A percentile compares a stretch with the other conserved stretches of the same genome.
Conservation (phyloP, 2,329 filamentous ascomycete genomes). For the Pestalotiopsis sp. region DNA sequence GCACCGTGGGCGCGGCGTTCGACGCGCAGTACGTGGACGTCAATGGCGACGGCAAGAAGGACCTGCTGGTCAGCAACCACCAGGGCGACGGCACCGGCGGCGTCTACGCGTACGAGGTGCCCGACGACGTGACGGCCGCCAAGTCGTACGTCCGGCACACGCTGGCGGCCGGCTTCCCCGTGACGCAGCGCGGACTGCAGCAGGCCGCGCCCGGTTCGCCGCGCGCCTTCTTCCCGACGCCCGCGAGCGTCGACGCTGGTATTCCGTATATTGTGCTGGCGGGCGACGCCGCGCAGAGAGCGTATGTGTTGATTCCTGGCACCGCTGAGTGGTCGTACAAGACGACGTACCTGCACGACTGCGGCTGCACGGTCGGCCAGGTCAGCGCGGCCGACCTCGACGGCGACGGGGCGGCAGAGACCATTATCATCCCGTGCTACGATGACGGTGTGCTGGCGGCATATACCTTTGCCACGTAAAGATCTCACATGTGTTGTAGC, state of each 20-base stretch:
- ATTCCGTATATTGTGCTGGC: background rate
- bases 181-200: background rate
- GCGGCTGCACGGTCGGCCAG: constrained; percentile 1
- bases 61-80: constrained; percentile 2
- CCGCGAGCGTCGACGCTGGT: background rate
- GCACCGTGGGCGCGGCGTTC: background rate
- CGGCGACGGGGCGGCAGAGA: background rate
- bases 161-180: background rate
- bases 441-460: background rate
- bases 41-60: background rate
- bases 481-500: no score
- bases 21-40: background rate
- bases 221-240: background rate
- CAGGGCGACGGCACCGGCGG: constrained; percentile 5
- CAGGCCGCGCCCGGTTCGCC: constrained; percentile 2
- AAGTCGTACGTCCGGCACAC: background rate
- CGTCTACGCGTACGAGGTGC: constrained; percentile 8
- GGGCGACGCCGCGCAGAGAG: constrained; percentile 1
- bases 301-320: background rate
- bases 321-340: background rate
- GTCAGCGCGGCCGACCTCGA: background rate
- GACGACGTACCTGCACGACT: constrained; percentile 7
- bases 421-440: constrained; percentile 1
- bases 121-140: background rate
- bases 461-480: background rate